These are phyloP conservation scores for Candida sp. DNA, from an alignment of 1,139 yeast species.

Conservation along the genomic window DNA sequence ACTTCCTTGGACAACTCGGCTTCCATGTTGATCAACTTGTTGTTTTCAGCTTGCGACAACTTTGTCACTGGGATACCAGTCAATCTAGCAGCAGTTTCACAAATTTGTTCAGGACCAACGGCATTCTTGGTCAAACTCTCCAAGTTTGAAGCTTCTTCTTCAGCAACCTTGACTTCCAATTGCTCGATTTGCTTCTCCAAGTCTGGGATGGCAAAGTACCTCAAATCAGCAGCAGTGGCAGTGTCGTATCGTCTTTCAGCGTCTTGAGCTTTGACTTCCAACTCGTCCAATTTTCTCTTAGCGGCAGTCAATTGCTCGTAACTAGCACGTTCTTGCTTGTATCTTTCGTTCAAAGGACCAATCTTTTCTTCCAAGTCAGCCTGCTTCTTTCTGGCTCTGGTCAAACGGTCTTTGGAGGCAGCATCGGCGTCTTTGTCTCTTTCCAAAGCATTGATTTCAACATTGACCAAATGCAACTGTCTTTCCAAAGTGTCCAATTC, in stretches of 20 bases:
- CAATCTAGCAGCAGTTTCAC: constrained; percentile 96
- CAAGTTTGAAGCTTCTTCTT: constrained; percentile 66
- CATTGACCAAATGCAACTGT: constrained; percentile 87
- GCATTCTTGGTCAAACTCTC: constrained; percentile 82
- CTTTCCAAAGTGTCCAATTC: constrained; percentile 94
- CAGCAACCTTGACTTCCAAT: constrained; percentile 77
- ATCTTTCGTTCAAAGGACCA: constrained; percentile 85
- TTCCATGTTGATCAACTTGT: constrained; percentile 95
- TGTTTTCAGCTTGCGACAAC: constrained; percentile 93
- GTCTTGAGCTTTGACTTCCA: constrained; percentile 91
- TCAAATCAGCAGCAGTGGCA: constrained; percentile 92
- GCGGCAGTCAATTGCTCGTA: constrained; percentile 90
- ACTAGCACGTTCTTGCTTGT: constrained; percentile 86
- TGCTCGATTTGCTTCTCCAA: constrained; percentile 74
- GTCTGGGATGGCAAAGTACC: constrained; percentile 98
- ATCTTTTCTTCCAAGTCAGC: constrained; percentile 88
- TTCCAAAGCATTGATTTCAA: constrained; percentile 96
- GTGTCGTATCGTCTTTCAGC: constrained; percentile 98
- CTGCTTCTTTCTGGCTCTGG: constrained; percentile 74
- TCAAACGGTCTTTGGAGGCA: constrained; percentile 85
- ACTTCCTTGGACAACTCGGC: constrained; percentile 79
- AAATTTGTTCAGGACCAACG: constrained; percentile 91
- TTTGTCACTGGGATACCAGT: constrained; percentile 99
- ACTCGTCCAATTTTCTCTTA: constrained; percentile 89
- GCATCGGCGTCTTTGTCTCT: constrained; percentile 93